These are phyloP conservation scores for Circinella minor DNA, from an alignment of 371 early-diverging fungal genomes.

Conservation along the genomic window DNA sequence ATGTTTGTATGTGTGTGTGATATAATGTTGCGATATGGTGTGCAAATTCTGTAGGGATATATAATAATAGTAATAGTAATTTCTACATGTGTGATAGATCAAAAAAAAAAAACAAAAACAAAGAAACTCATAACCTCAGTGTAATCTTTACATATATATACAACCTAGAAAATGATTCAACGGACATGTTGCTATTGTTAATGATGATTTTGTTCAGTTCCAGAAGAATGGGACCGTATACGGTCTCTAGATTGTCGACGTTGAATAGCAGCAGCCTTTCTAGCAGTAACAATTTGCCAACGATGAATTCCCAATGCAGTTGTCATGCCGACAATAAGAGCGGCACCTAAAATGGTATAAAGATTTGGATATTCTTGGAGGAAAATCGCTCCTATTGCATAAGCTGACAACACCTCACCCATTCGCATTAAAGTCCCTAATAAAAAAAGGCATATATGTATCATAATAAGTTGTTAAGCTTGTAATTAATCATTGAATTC, in stretches of 20 bases:
- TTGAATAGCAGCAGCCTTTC: conserved; percentile 4
- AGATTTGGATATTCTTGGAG: conserved; percentile 69
- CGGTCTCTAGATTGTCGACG: neutral
- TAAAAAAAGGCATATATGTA: neutral
- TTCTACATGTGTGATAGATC: no score
- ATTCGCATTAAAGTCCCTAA: conserved; percentile 76
- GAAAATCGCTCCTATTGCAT: conserved; percentile 70
- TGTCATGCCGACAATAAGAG: conserved; percentile 70
- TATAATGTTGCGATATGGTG: no score
- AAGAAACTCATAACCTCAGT: no score
- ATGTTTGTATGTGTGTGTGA: no score
- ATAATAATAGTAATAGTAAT: no score
- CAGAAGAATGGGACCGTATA: neutral
- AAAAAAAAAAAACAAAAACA: no score
- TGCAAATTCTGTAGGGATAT: no score
- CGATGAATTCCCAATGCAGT: conserved; percentile 70
- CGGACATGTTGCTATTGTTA: no score
- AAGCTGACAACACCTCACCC: conserved; percentile 83
- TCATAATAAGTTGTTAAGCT: neutral
- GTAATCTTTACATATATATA: no score
- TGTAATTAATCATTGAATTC: no score
- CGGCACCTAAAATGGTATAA: conserved; percentile 64
- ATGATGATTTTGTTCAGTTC: no score
- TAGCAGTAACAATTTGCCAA: conserved; percentile 34
- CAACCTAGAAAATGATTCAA: no score